Evolutionary conservation across 1,284 basidiomycete genomes (phyloP), one percentile per base, ranked within the genome.

Genomic region (Rhodotorula sp.): DNA sequence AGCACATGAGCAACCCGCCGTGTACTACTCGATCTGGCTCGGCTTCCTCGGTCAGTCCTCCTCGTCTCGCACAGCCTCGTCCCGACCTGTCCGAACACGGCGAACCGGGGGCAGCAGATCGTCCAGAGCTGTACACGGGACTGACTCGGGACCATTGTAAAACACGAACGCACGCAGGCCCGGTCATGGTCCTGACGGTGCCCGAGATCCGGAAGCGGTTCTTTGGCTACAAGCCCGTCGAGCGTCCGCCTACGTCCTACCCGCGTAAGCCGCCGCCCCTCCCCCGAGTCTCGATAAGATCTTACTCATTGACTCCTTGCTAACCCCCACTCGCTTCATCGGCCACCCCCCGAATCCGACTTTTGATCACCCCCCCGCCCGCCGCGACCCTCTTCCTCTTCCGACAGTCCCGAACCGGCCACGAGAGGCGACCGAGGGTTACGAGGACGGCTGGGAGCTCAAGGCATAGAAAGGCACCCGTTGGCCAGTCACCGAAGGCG

Each of bases 1-100:
- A 79, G 92, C 93, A 51, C 95, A 97, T 84, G 93, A 97, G 84
- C 88, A 88, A 78, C 93, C 94, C 51, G 91, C 92, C 79, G 87
- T 97, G 81, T 95, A 96, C 85, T 97, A 89, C 84, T 91, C 93
- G 12, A 85, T 90, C 80, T 82, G 89, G 65, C 83, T 97, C 71
- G 94, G 93, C 58, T 79, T 77, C 16, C 73, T 80, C 54, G 82
- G 81, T 78, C 52, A 60, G 80, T 66, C 29, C 20, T 14, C 48
- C 34, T 34, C 34, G 34, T 8, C 5, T 8, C 52, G 39, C 18
- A 8, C 57, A n/a, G n/a, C 46, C 49, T 47, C 23, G 1, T 31
- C 47, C 51, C 46, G 39, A 43, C 12, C 43, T 34, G 18, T 43
- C 51, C 15, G n/a, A 16, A 26, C 56, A 14, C n/a, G n/a, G n/a